These are phyloP conservation scores for Sistotremastrum suecicum DNA, from an alignment of 768 basidiomycete species.

Conservation along the genomic window DNA sequence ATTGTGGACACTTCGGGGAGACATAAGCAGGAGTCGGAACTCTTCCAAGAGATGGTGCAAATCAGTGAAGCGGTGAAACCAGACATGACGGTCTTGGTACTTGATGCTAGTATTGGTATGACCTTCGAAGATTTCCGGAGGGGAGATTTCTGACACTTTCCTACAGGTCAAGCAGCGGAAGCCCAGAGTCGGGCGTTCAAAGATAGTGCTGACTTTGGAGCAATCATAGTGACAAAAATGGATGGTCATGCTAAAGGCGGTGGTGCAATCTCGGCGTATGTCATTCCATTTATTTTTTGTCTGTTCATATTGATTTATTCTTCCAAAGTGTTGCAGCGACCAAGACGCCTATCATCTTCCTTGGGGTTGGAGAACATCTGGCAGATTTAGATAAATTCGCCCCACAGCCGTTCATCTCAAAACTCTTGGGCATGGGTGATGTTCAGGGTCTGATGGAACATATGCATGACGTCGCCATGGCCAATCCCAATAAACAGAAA, in stretches of 20 bases:
- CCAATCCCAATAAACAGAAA: constrained; percentile 93
- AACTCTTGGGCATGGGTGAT: constrained; percentile 89
- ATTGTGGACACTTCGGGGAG: constrained; percentile 97
- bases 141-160: not conserved
- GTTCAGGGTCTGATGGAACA: constrained; percentile 96
- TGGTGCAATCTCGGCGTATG: constrained; percentile 97
- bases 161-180: constrained; percentile 87
- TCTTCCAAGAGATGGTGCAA: constrained; percentile 97
- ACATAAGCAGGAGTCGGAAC: constrained; percentile 92
- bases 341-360: constrained; percentile 96
- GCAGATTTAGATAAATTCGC: constrained; percentile 92
- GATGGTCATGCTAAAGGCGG: constrained; percentile 99
- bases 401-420: constrained; percentile 94
- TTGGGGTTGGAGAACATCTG: constrained; percentile 96
- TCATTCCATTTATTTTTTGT: constrained; percentile 6
- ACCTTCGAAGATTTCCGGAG: not conserved
- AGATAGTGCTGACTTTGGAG: constrained; percentile 93
- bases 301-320: constrained; percentile 4
- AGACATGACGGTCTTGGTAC: constrained; percentile 88
- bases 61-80: constrained; percentile 90
- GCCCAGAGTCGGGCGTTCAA: constrained; percentile 95
- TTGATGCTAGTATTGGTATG: constrained; percentile 91
- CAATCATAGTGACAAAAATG: constrained; percentile 99
- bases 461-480: constrained; percentile 89
- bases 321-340: constrained; percentile 83